Conservation (phyloP, 805 yeast genomes). For the Brettanomyces custersianus region DNA sequence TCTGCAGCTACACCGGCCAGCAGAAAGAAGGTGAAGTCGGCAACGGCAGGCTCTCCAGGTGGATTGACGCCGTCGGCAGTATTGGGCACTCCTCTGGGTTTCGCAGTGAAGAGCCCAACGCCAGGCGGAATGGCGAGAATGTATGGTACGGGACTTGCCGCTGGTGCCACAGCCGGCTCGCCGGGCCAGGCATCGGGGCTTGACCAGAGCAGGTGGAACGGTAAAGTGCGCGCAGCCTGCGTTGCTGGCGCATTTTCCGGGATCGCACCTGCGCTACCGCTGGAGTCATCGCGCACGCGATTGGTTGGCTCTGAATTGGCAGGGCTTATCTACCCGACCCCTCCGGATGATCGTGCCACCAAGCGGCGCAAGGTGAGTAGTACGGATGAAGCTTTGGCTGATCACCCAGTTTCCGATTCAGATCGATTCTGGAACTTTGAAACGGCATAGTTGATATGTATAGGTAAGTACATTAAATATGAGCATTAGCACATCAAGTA, state of each 20-base stretch:
- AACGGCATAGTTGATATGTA: no score
- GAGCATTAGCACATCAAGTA: no score
- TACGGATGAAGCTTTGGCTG: conserved; percentile 3
- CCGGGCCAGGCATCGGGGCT: neutral
- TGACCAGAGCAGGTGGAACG: conserved; percentile 18
- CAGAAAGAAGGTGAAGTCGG: neutral
- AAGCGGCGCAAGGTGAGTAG: conserved; percentile 5
- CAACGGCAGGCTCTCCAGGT: neutral
- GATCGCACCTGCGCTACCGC: conserved; percentile 24
- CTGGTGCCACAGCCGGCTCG: conserved; percentile 1
- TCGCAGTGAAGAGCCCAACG: conserved; percentile 25
- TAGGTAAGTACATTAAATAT: no score
- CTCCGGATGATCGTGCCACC: conserved; percentile 24
- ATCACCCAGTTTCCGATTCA: neutral
- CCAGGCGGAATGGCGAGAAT: conserved; percentile 1
- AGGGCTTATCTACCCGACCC: conserved; percentile 25
- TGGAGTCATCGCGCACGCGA: conserved; percentile 8
- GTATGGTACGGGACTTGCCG: neutral
- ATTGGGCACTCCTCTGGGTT: conserved; percentile 28
- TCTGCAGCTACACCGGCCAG: neutral
- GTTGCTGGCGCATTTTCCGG: conserved; percentile 38
- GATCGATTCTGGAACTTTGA: conserved; percentile 2
- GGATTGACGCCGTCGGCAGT: conserved; percentile 30
- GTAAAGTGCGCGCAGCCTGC: conserved; percentile 37
- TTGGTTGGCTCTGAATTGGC: conserved; percentile 6